These are phyloP conservation scores for Plasmopara viticola DNA, from an alignment of 352 stramenopile species.

Conservation along the genomic window DNA sequence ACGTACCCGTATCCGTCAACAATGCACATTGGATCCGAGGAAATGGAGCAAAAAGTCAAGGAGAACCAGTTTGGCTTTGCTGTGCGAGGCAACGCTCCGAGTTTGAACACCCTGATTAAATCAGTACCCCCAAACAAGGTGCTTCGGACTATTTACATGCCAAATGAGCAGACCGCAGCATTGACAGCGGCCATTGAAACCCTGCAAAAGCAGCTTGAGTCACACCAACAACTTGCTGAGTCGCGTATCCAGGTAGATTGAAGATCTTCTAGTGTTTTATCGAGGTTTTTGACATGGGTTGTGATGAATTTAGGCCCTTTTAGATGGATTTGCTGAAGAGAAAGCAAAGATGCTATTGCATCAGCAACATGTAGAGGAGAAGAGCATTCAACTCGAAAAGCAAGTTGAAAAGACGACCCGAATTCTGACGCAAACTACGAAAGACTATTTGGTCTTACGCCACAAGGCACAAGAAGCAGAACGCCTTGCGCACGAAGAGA, in stretches of 20 bases:
- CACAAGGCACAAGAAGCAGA: conserved; percentile 62
- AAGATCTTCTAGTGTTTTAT: neutral
- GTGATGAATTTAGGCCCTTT: conserved; percentile 9
- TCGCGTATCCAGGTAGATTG: conserved; percentile 38
- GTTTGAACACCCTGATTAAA: conserved; percentile 10
- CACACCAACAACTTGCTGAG: conserved; percentile 47
- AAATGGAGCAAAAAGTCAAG: conserved; percentile 28
- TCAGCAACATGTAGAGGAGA: conserved; percentile 30
- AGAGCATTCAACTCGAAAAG: conserved; percentile 32
- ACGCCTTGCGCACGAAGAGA: conserved; percentile 51
- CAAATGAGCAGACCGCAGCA: conserved; percentile 52
- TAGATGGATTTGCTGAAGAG: conserved; percentile 50
- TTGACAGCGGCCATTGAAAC: conserved; percentile 46
- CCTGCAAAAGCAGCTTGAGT: conserved; percentile 53
- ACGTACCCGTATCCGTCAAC: conserved; percentile 64
- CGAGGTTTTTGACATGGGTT: neutral
- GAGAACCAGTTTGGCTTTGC: conserved; percentile 18
- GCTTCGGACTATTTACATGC: conserved; percentile 74
- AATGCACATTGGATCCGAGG: conserved; percentile 62
- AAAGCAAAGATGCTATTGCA: conserved; percentile 44
- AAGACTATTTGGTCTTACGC: conserved; percentile 68
- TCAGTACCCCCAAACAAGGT: conserved; percentile 30
- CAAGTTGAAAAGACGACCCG: conserved; percentile 51
- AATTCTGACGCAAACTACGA: conserved; percentile 61
- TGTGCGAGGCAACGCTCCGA: conserved; percentile 14